Conservation (phyloP, 257 asterid genomes). For the Marsdenia floribunda region DNA sequence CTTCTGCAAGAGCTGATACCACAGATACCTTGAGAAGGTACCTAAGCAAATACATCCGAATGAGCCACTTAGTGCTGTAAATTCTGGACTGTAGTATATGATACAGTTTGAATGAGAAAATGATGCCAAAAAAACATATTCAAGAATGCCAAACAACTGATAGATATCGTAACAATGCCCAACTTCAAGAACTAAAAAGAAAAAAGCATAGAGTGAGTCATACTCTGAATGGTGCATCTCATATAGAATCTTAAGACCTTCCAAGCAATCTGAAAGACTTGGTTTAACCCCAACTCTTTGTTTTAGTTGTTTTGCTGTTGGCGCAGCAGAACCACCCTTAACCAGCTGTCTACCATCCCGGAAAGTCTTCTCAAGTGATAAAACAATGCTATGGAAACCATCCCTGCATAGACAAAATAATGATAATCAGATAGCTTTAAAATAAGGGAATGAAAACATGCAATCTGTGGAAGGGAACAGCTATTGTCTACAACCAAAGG, state of each 20-base stretch:
- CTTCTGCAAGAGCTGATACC: conserved; percentile 48
- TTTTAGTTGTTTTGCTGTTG: conserved; percentile 49
- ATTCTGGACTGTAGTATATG: neutral
- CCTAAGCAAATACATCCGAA: conserved; percentile 29
- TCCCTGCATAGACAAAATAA: conserved; percentile 34
- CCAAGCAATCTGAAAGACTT: conserved; percentile 56
- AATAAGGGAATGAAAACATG: neutral
- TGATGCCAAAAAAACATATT: neutral
- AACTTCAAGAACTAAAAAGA: neutral
- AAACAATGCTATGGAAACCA: conserved; percentile 43
- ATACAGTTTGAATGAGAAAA: neutral
- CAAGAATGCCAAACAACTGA: neutral
- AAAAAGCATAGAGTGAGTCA: conserved; percentile 7
- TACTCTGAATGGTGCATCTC: conserved; percentile 89
- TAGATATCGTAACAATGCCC: neutral
- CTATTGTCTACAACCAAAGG: neutral
- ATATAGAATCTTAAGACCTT: conserved; percentile 58
- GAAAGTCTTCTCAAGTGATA: conserved; percentile 52
- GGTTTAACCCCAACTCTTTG: conserved; percentile 68
- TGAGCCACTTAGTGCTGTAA: neutral
- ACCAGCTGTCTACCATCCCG: conserved; percentile 58
- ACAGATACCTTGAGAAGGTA: conserved; percentile 59
- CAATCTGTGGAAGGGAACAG: neutral
- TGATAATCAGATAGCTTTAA: neutral
- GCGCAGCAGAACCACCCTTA: conserved; percentile 39